Conservation (phyloP, 805 yeast genomes). For the Candida palmyrensis region DNA sequence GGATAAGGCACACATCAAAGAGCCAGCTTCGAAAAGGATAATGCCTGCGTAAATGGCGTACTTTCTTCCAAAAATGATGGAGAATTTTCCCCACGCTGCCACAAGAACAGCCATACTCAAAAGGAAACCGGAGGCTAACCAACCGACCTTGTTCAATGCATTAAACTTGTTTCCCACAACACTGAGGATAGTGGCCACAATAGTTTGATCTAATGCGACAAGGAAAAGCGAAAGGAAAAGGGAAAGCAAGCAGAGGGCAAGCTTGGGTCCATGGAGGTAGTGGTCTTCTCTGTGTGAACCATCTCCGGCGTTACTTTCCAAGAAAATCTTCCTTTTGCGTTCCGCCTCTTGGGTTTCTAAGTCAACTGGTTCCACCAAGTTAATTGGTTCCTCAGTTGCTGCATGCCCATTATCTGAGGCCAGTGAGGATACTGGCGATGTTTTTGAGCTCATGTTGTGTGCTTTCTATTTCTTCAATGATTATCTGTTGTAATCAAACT, state of each 20-base stretch:
- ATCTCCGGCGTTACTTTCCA: conserved; percentile 40
- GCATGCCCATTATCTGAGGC: too few relatives aligned
- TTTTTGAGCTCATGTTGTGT: too few relatives aligned
- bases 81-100: conserved; percentile 33
- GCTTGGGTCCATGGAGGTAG: conserved; percentile 23
- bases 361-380: too few relatives aligned
- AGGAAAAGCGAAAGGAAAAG: conserved; percentile 27
- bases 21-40: conserved; percentile 27
- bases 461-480: too few relatives aligned
- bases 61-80: conserved; percentile 34
- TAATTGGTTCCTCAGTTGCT: too few relatives aligned
- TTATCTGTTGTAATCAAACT: too few relatives aligned
- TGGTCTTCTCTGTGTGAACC: conserved; percentile 36
- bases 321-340: conserved; percentile 13
- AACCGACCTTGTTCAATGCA: conserved; percentile 29
- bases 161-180: conserved; percentile 32
- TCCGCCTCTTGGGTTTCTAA: conserved; percentile 1
- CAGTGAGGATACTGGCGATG: too few relatives aligned
- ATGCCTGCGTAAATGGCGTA: conserved; percentile 19
- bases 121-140: conserved; percentile 35
- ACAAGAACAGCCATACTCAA: conserved; percentile 28
- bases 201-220: conserved; percentile 36
- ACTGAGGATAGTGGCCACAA: conserved; percentile 29
- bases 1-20: conserved; percentile 35
- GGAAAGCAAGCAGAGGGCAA: conserved; percentile 21